Conservation (phyloP, 768 basidiomycete species). For the Russula abietina region DNA sequence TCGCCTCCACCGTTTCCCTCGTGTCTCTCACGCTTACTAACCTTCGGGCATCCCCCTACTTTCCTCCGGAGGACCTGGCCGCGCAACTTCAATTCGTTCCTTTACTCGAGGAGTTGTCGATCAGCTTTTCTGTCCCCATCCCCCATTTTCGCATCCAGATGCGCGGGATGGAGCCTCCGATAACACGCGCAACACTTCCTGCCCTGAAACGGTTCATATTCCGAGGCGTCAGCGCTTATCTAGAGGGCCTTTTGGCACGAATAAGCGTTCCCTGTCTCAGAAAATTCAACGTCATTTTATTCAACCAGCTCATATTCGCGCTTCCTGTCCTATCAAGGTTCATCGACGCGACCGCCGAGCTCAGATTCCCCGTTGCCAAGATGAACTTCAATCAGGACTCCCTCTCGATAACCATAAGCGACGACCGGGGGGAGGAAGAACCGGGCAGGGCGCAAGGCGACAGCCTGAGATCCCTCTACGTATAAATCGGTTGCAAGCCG, state of each 20-base stretch:
- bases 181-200: not conserved
- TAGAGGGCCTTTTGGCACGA: conserved; percentile 2
- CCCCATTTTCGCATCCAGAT: not conserved
- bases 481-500: not conserved
- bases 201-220: not conserved
- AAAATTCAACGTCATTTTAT: not conserved
- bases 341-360: not conserved
- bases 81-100: not conserved
- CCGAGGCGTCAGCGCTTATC: not conserved
- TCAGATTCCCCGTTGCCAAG: not conserved
- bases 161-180: not conserved
- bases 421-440: not conserved
- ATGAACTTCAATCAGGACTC: not conserved
- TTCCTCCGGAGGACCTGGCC: not conserved
- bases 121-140: not conserved
- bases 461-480: not conserved
- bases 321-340: not conserved
- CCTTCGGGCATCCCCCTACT: too few relatives aligned
- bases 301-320: not conserved
- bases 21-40: not conserved
- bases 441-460: not conserved
- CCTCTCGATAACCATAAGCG: not conserved
- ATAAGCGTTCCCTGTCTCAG: not conserved
- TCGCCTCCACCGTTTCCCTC: not conserved
- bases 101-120: not conserved